Evolutionary conservation across 1,139 yeast genomes (phyloP), one percentile per base, ranked within the genome.

Genomic region (Kodamaea fungicola): DNA sequence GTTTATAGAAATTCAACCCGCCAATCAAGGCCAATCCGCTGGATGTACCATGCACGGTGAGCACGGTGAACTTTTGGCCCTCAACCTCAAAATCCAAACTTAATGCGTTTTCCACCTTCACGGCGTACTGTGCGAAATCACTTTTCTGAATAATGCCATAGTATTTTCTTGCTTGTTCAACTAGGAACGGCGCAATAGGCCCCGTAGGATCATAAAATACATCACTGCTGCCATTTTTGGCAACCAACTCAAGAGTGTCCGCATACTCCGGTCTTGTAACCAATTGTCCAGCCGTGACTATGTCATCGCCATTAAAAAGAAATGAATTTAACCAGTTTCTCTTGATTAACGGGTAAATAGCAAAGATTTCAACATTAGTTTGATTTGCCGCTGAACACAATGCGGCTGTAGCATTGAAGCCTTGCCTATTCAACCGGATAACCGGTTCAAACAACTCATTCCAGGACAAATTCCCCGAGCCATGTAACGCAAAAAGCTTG

Each of bases 161-260:
- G 30, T 71, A 57, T 7, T 54, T 40, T 23, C 64, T 62, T 23
- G 74, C 67, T 1, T 71, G 55, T 3, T 55, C 45, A 3, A 79
- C 80, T 51, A 86, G 62, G 9, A 72, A 57, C 7, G 69, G 61
- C 0, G 78, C 94, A 34, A 87, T 78, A n/a, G 84, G 83, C 0
- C 92, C 90, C 0, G 74, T 50, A 0, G 95, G 88, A 49, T 89
- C 95, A 55, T 92, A 92, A 52, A 90, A 92, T 0, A 84, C 67
- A 2, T 77, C 87, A 31, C 76, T 74, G 24, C 86, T 76, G 1
- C 97, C 97, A 54, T 83, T 80, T 13, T 62, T 55, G 1, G 95
- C 97, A 39, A 92, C 68, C 34, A 69, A 46, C 41, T 74, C 76
- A 33, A 92, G 64, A 0, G 96, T 86, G 8, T 74, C 53, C 0